A percentile compares a stretch with the other conserved stretches of the same genome.
Evolutionary conservation across 1,284 basidiomycete genomes (phyloP).

Genomic region (Ceratobasidium sp.): DNA sequence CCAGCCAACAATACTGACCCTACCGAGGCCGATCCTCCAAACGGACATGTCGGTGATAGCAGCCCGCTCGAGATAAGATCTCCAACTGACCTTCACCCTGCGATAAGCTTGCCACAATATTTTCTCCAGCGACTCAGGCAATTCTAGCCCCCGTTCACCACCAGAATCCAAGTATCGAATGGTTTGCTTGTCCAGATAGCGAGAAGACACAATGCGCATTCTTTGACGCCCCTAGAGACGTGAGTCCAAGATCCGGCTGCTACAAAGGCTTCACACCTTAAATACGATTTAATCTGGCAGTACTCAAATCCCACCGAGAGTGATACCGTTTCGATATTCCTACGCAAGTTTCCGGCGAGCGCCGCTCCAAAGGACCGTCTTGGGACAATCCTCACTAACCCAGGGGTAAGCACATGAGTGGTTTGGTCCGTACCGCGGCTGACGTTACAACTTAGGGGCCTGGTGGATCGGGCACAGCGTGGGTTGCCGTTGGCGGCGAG

Average conservation of each 20-base stretch:
- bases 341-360: constrained; percentile 19
- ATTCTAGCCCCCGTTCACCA: background rate
- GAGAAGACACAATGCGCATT: constrained; percentile 31
- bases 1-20: no score
- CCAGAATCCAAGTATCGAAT: constrained; percentile 14
- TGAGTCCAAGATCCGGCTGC: background rate
- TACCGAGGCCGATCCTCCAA: no score
- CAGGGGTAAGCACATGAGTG: constrained; percentile 2
- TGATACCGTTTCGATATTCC: constrained; percentile 30
- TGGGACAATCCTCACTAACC: constrained; percentile 20
- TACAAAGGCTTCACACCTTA: background rate
- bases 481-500: constrained; percentile 29
- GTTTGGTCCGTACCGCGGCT: no score
- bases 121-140: background rate
- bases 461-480: constrained; percentile 48
- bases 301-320: constrained; percentile 18
- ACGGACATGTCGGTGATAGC: no score
- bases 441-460: constrained; percentile 47
- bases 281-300: background rate
- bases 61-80: no score
- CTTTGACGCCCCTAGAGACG: constrained; percentile 25
- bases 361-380: constrained; percentile 5
- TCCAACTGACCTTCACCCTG: no score
- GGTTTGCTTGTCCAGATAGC: constrained; percentile 27
- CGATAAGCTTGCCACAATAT: no score